A percentile compares a stretch with the other conserved stretches of the same genome.
Evolutionary conservation across 176 grass and related monocot genomes (phyloP).

Genomic region (Neostapfia colusana): DNA sequence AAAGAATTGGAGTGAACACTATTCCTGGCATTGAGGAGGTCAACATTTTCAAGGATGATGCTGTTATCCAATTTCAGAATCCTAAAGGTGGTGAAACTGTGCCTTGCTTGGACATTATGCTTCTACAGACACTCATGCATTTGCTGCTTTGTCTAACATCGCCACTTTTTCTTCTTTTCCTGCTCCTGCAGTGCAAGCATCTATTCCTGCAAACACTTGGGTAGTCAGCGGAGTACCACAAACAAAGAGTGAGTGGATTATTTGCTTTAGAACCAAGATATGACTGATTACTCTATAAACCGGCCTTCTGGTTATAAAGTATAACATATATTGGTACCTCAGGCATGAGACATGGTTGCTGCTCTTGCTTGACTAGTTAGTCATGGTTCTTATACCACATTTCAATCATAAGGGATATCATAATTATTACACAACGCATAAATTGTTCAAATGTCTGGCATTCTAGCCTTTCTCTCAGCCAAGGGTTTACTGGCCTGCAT

Average conservation of each 20-base stretch:
- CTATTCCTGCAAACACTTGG: constrained; percentile 82
- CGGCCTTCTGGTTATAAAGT: not conserved
- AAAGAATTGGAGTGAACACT: constrained; percentile 68
- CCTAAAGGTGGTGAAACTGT: constrained; percentile 69
- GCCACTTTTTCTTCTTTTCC: not conserved
- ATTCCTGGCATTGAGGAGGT: constrained; percentile 84
- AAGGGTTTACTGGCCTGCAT: not conserved
- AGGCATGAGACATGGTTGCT: not conserved
- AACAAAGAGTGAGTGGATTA: constrained; percentile 56
- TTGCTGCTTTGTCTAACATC: constrained; percentile 3
- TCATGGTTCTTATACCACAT: not conserved
- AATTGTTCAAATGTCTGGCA: not conserved
- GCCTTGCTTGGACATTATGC: not conserved
- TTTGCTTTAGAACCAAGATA: not conserved
- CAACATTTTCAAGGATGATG: constrained; percentile 80
- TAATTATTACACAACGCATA: not conserved
- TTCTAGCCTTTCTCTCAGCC: not conserved
- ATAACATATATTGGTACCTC: constrained; percentile 1
- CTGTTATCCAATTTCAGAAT: constrained; percentile 71
- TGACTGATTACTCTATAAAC: not conserved
- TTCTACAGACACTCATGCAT: not conserved
- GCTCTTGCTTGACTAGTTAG: not conserved
- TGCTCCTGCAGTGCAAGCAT: constrained; percentile 75
- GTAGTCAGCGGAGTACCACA: constrained; percentile 71
- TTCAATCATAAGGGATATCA: not conserved